Evolutionary conservation across 140 eudicot species (phyloP).

Genomic region (Oenanthe javanica): DNA sequence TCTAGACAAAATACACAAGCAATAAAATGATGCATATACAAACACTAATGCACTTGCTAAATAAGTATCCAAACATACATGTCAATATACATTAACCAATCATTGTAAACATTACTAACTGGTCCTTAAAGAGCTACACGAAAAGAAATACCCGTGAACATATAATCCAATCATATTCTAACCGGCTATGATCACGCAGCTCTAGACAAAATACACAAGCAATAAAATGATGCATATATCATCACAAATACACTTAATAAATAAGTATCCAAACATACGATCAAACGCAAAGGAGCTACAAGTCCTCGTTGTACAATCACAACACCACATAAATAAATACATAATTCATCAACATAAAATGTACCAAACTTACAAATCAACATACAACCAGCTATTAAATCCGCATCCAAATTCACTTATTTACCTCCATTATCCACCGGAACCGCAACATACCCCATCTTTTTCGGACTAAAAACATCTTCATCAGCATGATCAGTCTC

Average conservation of each 20-base stretch:
- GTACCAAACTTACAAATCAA: neutral
- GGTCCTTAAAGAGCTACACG: neutral
- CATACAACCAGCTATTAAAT: neutral
- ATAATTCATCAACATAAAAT: neutral
- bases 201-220: neutral
- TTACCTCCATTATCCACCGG: conserved; percentile 21
- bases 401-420: conserved; percentile 15
- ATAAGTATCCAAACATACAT: too few species aligned
- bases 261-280: neutral
- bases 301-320: neutral
- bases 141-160: neutral
- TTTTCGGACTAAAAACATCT: conserved; percentile 26
- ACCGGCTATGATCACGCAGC: too few species aligned
- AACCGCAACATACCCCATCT: conserved; percentile 39
- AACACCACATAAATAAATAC: neutral
- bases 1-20: neutral
- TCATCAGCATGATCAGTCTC: conserved; percentile 15
- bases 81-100: too few species aligned
- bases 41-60: too few species aligned
- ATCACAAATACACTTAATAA: neutral
- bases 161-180: neutral
- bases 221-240: neutral
- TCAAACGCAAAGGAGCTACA: neutral
- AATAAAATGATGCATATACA: too few species aligned
- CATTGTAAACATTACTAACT: too few species aligned